A percentile compares a stretch with the other conserved stretches of the same genome.
These are phyloP conservation scores for Stagonosporopsis vannaccii DNA, from an alignment of 2,329 filamentous ascomycete genomes.

Conservation along the genomic window DNA sequence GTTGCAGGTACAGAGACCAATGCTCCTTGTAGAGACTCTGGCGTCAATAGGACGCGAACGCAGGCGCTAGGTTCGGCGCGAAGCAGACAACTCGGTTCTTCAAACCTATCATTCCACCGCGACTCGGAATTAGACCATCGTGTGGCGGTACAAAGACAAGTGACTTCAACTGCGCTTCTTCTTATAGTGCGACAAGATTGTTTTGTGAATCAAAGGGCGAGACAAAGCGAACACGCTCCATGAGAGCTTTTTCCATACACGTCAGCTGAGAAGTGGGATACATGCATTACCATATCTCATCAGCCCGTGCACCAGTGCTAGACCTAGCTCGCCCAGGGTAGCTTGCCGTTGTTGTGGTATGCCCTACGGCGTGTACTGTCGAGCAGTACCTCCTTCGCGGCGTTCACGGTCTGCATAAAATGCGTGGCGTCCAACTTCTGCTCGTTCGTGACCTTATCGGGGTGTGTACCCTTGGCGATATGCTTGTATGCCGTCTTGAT, in stretches of 20 bases:
- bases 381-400: slow-evolving; percentile 33
- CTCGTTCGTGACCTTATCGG: slow-evolving; percentile 26
- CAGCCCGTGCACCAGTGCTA: neutral
- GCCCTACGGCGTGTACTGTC: slow-evolving; percentile 17
- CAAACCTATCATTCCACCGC: slow-evolving; percentile 2
- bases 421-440: slow-evolving; percentile 23
- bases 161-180: neutral
- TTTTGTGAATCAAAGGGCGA: neutral
- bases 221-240: neutral
- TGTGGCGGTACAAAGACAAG: neutral
- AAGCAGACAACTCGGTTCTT: neutral
- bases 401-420: slow-evolving; percentile 37
- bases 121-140: neutral
- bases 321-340: slow-evolving; percentile 18
- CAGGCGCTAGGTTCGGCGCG: neutral
- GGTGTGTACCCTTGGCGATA: slow-evolving; percentile 27
- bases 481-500: slow-evolving; percentile 30
- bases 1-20: no score
- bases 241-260: no score
- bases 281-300: neutral
- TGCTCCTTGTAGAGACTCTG: no score
- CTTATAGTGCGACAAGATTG: neutral
- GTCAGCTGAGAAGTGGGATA: neutral
- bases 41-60: neutral
- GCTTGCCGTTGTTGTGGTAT: slow-evolving; percentile 22